Evolutionary conservation across 2,329 filamentous ascomycete genomes (phyloP).

Genomic region (Harringtonia aguacate): DNA sequence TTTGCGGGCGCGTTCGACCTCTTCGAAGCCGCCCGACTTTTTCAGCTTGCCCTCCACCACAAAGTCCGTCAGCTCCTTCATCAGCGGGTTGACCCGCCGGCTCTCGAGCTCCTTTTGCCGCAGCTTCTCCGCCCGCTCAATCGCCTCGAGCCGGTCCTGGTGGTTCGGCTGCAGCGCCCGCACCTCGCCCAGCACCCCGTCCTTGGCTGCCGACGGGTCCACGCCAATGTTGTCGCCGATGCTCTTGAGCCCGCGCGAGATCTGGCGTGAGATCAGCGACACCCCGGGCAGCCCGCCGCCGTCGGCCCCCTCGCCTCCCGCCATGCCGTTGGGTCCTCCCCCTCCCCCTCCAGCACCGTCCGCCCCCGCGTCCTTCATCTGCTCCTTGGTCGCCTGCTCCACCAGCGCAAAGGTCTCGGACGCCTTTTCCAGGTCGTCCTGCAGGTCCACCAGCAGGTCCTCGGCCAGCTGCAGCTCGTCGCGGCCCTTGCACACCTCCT

Average conservation of each 20-base stretch:
- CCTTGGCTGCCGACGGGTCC: slow-evolving; percentile 77
- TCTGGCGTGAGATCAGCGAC: slow-evolving; percentile 26
- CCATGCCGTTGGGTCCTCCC: slow-evolving; percentile 42
- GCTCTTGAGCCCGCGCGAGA: slow-evolving; percentile 44
- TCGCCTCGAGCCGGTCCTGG: slow-evolving; percentile 84
- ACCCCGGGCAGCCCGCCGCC: background rate
- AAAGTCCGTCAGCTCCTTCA: slow-evolving; percentile 74
- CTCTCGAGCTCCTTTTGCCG: slow-evolving; percentile 79
- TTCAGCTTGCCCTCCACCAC: slow-evolving; percentile 87
- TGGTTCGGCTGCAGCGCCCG: slow-evolving; percentile 91
- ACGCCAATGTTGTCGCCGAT: slow-evolving; percentile 32
- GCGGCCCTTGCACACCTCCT: slow-evolving; percentile 89
- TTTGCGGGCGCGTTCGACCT: slow-evolving; percentile 75
- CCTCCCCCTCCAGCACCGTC: slow-evolving; percentile 36
- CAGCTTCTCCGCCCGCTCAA: slow-evolving; percentile 90
- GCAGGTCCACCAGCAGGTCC: slow-evolving; percentile 81
- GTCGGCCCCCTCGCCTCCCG: slow-evolving; percentile 37
- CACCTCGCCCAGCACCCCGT: slow-evolving; percentile 85
- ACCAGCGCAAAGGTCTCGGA: slow-evolving; percentile 88
- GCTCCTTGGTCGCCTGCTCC: slow-evolving; percentile 96
- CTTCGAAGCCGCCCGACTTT: slow-evolving; percentile 91
- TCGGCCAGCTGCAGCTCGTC: slow-evolving; percentile 95
- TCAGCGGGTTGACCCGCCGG: slow-evolving; percentile 64
- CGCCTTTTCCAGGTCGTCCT: slow-evolving; percentile 92
- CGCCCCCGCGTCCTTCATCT: slow-evolving; percentile 65